Evolutionary conservation across 2,329 filamentous ascomycete species (phyloP).

Genomic region (Ceratocystis papillata): DNA sequence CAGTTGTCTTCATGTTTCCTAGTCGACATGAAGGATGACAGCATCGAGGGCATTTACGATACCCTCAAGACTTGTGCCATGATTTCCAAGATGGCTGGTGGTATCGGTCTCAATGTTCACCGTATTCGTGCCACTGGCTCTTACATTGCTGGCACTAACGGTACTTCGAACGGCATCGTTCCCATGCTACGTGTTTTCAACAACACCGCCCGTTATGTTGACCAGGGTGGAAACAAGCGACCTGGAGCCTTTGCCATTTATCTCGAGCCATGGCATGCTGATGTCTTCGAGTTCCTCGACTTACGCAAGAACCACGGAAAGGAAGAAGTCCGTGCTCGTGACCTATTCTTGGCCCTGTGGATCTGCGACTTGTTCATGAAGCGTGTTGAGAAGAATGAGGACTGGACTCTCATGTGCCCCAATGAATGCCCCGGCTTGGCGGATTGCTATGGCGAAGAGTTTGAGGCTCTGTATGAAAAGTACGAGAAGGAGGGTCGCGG

Average conservation of each 20-base stretch:
- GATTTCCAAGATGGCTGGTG: constrained; percentile 99
- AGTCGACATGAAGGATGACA: constrained; percentile 99
- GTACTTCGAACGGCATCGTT: constrained; percentile 91
- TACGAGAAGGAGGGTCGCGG: constrained; percentile 85
- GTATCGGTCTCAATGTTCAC: constrained; percentile 93
- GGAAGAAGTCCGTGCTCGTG: constrained; percentile 91
- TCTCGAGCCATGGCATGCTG: constrained; percentile 96
- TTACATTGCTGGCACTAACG: constrained; percentile 96
- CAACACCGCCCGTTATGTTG: constrained; percentile 97
- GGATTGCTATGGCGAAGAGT: constrained; percentile 95
- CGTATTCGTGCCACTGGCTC: constrained; percentile 94
- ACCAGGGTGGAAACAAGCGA: constrained; percentile 98
- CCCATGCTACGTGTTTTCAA: constrained; percentile 99
- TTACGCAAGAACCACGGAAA: constrained; percentile 99
- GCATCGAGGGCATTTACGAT: constrained; percentile 98
- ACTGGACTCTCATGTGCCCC: constrained; percentile 97
- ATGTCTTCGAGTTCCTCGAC: constrained; percentile 95
- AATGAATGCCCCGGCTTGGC: constrained; percentile 91
- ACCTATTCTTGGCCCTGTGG: constrained; percentile 96
- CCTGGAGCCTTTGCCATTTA: constrained; percentile 98
- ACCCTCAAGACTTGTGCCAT: constrained; percentile 98
- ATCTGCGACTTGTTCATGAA: constrained; percentile 99
- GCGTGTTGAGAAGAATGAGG: constrained; percentile 89
- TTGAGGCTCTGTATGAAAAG: constrained; percentile 83
- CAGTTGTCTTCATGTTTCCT: constrained; percentile 98